Evolutionary conservation across 1,284 basidiomycete species (phyloP), one percentile per base, ranked within the genome.

Genomic region (Paramarasmius palmivorus): DNA sequence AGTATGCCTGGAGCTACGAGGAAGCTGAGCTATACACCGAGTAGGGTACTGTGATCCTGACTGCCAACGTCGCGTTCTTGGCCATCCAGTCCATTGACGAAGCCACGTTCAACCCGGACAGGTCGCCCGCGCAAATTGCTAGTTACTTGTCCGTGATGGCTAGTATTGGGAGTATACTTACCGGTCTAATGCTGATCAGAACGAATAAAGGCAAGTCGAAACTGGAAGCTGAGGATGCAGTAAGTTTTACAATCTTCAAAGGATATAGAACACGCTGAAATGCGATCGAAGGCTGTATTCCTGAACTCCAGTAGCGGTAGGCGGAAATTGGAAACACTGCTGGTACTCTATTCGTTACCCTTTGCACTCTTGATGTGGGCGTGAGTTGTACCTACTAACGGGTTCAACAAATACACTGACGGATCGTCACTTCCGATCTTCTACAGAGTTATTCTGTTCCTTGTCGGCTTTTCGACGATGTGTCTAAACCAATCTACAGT

Each of bases 331-430:
- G 74, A 77, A 51, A 68, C 66, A 1, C 65, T 79, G 4, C 74
- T 76, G 0, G 70, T 78, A 46, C 59, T 79, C 54, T 76, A 77
- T 62, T 73, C 73, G 37, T 59, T 79, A 17, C 77, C 78, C 0
- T 79, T 75, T 49, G 75, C 73, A 23, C 53, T 78, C 36, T 67
- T 78, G 23, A 73, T 79, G 66, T 81, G 77, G 78, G 71, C 71
- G 78, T 79, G 54, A 56, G 73, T 67, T 9, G 34, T 26, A 17
- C n/a, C n/a, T n/a, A n/a, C n/a, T n/a, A n/a, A n/a, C n/a, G n/a
- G n/a, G n/a, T n/a, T n/a, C n/a, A n/a, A n/a, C n/a, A n/a, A n/a
- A n/a, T n/a, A n/a, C n/a, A n/a, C n/a, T n/a, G n/a, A n/a, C n/a
- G n/a, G n/a, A n/a, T n/a, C n/a, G n/a, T n/a, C n/a, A n/a, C n/a